Evolutionary conservation across 2,329 filamentous ascomycete species (phyloP).

Genomic region (Amphichorda felina): DNA sequence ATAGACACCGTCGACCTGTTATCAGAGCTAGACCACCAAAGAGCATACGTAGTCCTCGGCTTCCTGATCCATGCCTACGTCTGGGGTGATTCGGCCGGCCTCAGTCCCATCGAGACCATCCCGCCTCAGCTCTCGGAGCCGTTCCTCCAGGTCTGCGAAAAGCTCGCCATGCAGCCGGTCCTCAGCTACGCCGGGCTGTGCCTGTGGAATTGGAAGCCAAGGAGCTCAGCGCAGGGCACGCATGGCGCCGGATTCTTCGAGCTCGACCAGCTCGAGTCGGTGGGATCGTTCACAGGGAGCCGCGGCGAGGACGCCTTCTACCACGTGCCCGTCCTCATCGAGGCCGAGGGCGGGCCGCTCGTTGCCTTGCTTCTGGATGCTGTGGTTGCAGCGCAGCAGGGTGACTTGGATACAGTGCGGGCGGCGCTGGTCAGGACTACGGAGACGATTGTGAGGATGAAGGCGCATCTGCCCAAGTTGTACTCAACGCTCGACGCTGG

Average conservation of each 20-base stretch:
- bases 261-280: constrained; percentile 4
- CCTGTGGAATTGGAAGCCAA: constrained; percentile 8
- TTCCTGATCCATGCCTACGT: constrained; percentile 9
- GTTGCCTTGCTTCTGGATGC: constrained; percentile 5
- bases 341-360: constrained; percentile 7
- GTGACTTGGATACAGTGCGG: constrained; percentile 2
- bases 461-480: constrained; percentile 6
- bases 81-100: constrained; percentile 3
- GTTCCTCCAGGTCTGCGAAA: constrained; percentile 8
- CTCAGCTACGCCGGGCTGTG: constrained; percentile 9
- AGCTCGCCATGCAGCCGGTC: constrained; percentile 6
- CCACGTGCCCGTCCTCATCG: constrained; percentile 8
- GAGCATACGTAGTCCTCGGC: constrained; percentile 8
- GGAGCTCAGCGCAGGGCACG: not conserved
- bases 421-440: constrained; percentile 3
- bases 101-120: constrained; percentile 3
- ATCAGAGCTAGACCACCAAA: constrained; percentile 6
- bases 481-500: constrained; percentile 6
- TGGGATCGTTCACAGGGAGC: constrained; percentile 7
- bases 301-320: constrained; percentile 8
- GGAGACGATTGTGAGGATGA: constrained; percentile 5
- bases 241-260: too few relatives aligned
- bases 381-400: constrained; percentile 2
- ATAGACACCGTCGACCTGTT: constrained; percentile 3
- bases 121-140: constrained; percentile 9